These are phyloP conservation scores for Suaeda aralocaspica DNA, from an alignment of 148 eudicot species.

Conservation along the genomic window DNA sequence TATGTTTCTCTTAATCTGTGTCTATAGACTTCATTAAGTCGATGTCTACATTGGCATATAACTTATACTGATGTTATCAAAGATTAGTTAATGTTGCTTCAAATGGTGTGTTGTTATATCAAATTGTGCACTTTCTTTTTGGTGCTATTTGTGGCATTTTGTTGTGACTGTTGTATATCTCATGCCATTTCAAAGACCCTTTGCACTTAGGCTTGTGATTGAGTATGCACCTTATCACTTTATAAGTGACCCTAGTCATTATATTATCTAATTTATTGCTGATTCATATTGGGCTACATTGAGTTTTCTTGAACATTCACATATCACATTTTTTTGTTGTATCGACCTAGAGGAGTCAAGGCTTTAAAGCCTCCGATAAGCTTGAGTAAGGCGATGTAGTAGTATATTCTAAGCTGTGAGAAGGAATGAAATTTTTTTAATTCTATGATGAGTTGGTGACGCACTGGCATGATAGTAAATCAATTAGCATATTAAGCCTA, in stretches of 20 bases:
- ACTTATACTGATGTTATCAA: not conserved
- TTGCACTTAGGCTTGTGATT: too few species aligned
- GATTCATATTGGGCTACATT: not conserved
- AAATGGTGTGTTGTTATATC: not conserved
- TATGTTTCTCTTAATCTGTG: not conserved
- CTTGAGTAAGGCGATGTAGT: not conserved
- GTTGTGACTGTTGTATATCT: too few species aligned
- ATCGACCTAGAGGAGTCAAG: too few species aligned
- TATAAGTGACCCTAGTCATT: too few species aligned
- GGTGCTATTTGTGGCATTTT: too few species aligned
- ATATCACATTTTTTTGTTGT: too few species aligned
- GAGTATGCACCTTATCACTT: too few species aligned
- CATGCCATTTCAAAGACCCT: too few species aligned
- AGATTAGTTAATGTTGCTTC: not conserved
- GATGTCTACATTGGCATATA: not conserved
- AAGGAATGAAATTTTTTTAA: not conserved
- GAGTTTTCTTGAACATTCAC: too few species aligned
- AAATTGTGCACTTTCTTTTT: not conserved
- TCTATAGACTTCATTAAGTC: not conserved
- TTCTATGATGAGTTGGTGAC: not conserved
- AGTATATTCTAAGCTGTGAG: not conserved
- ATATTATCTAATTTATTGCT: not conserved
- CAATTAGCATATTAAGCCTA: not conserved
- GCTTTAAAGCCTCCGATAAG: slow-evolving; percentile 2
- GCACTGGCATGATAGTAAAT: not conserved